A percentile compares a stretch with the other conserved stretches of the same genome.
These are phyloP conservation scores for Dipteronia dyeriana DNA, from an alignment of 345 rosid species.

Conservation along the genomic window DNA sequence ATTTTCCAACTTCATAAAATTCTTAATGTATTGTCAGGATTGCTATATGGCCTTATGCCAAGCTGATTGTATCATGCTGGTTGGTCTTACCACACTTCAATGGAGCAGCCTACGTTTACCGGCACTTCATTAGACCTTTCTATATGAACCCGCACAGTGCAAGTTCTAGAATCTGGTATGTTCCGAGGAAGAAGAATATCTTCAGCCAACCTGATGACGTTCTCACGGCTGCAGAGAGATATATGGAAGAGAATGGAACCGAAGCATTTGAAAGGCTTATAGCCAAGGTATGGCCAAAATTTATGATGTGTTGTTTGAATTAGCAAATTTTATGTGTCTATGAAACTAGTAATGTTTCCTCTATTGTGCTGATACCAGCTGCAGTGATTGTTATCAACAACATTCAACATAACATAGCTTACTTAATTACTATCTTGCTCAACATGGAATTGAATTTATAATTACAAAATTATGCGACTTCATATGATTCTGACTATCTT, in stretches of 20 bases:
- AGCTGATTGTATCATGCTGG: conserved; percentile 76
- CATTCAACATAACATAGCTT: background rate
- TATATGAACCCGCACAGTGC: conserved; percentile 57
- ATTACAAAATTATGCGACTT: too few species aligned
- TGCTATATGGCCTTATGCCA: conserved; percentile 76
- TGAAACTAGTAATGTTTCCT: background rate
- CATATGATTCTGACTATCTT: too few species aligned
- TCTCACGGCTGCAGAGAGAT: conserved; percentile 71
- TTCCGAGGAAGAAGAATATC: conserved; percentile 59
- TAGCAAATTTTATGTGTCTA: background rate
- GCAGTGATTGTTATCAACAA: background rate
- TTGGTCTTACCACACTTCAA: conserved; percentile 81
- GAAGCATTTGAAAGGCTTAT: conserved; percentile 57
- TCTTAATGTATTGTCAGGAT: conserved; percentile 47
- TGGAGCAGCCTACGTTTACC: conserved; percentile 80
- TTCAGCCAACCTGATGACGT: conserved; percentile 64
- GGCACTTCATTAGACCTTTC: conserved; percentile 69
- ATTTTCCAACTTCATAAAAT: background rate
- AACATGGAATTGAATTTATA: too few species aligned
- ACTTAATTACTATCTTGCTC: background rate
- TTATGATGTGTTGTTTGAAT: background rate
- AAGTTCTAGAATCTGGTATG: conserved; percentile 66
- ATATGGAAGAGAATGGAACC: conserved; percentile 61
- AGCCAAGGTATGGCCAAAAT: conserved; percentile 30
- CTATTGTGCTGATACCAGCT: background rate